Evolutionary conservation across 2,329 filamentous ascomycete species (phyloP).

Genomic region (Colletotrichum siamense): DNA sequence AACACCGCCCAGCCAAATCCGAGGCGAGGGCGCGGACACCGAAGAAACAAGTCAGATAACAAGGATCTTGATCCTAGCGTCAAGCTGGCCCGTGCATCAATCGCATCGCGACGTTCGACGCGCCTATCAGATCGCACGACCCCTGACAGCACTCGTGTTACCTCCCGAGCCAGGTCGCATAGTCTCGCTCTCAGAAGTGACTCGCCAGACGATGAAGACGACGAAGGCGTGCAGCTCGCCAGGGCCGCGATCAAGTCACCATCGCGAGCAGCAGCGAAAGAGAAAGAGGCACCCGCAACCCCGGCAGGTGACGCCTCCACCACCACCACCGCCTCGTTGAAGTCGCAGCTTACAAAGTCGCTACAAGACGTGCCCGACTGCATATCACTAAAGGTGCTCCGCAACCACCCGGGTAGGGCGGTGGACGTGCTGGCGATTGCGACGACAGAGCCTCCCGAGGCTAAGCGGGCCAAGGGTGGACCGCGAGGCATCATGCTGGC

Average conservation of each 20-base stretch:
- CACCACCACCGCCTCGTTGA: slow-evolving; percentile 33
- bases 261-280: slow-evolving; percentile 18
- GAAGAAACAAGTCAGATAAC: slow-evolving; percentile 14
- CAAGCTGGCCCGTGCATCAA: slow-evolving; percentile 17
- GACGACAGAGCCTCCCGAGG: slow-evolving; percentile 53
- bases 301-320: not conserved
- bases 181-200: slow-evolving; percentile 28
- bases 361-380: slow-evolving; percentile 59
- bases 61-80: slow-evolving; percentile 23
- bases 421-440: slow-evolving; percentile 62
- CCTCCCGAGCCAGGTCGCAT: slow-evolving; percentile 30
- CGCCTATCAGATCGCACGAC: slow-evolving; percentile 22
- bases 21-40: slow-evolving; percentile 15
- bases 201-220: slow-evolving; percentile 26
- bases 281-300: not conserved
- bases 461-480: slow-evolving; percentile 60
- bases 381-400: slow-evolving; percentile 56
- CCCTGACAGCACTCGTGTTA: slow-evolving; percentile 24
- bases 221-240: slow-evolving; percentile 34
- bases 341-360: slow-evolving; percentile 50
- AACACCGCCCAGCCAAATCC: slow-evolving; percentile 7
- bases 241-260: slow-evolving; percentile 34
- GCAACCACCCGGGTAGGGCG: slow-evolving; percentile 52
- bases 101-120: slow-evolving; percentile 22
- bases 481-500: slow-evolving; percentile 65